Percentiles rank a stretch among this genome's conserved stretches.
Evolutionary conservation across 129 eudicot species (phyloP).

Genomic region (Helianthus tuberosus): DNA sequence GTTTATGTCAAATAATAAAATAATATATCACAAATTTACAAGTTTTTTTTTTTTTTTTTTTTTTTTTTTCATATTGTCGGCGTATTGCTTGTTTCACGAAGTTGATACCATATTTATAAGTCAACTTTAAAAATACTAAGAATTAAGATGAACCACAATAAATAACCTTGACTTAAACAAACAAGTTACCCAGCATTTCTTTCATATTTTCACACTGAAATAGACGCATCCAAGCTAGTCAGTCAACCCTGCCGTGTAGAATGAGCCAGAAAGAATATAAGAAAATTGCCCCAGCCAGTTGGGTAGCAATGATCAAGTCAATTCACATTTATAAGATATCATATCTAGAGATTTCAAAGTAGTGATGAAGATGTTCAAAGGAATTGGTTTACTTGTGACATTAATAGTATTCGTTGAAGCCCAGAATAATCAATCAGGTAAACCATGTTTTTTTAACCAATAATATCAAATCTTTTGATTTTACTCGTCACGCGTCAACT

Average conservation of each 20-base stretch:
- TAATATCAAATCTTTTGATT: neutral
- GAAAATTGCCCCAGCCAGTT: constrained; percentile 1
- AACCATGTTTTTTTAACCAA: neutral
- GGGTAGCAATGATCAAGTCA: neutral
- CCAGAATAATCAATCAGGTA: constrained; percentile 4
- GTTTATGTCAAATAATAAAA: neutral
- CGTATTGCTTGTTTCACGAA: neutral
- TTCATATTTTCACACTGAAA: neutral
- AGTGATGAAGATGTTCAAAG: neutral
- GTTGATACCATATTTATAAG: neutral
- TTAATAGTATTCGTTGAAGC: neutral
- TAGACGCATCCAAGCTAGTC: neutral
- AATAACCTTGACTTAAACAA: neutral
- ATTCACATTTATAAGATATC: neutral
- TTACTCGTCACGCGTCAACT: neutral
- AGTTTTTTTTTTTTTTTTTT: too few relatives aligned
- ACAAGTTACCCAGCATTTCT: neutral
- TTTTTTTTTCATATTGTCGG: neutral
- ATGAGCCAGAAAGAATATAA: neutral
- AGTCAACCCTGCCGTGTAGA: neutral
- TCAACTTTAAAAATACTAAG: constrained; percentile 1
- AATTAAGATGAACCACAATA: neutral
- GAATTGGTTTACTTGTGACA: neutral
- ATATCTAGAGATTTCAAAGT: neutral
- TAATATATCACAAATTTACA: too few relatives aligned